phyloP scores from a whole-genome alignment of 1,139 yeast genomes.

The Chernovozyma aurita region DNA sequence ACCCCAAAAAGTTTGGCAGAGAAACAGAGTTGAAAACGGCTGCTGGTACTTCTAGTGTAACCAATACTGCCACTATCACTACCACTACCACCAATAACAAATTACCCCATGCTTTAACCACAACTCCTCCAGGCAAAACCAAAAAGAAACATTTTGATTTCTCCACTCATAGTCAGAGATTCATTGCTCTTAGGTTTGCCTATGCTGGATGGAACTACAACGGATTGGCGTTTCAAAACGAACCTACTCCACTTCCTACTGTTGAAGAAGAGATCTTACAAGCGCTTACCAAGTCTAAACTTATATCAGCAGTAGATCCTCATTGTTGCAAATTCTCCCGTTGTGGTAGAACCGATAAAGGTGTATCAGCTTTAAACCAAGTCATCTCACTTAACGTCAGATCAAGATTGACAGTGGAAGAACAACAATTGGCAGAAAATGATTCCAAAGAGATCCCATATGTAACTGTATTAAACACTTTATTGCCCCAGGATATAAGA shows the following conservation, averaged over 20 bases:
- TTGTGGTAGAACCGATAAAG: constrained; percentile 95
- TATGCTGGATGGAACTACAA: constrained; percentile 92
- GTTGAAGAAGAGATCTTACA: constrained; percentile 74
- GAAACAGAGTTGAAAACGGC: no score
- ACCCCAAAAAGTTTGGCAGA: background rate
- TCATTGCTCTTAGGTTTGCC: constrained; percentile 76
- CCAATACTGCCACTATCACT: background rate
- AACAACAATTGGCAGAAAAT: constrained; percentile 51
- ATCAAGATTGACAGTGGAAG: constrained; percentile 53
- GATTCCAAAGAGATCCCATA: constrained; percentile 76
- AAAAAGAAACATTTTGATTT: constrained; percentile 60
- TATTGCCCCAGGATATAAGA: constrained; percentile 76
- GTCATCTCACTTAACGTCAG: constrained; percentile 79
- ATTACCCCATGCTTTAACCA: background rate
- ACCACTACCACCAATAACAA: background rate
- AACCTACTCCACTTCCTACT: constrained; percentile 76
- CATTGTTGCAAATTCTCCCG: constrained; percentile 70
- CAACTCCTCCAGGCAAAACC: constrained; percentile 9
- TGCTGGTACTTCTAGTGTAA: background rate
- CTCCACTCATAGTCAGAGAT: constrained; percentile 59
- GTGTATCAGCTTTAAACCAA: constrained; percentile 96
- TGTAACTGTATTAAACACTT: constrained; percentile 65
- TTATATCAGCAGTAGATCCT: constrained; percentile 61
- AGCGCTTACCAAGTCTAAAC: constrained; percentile 63
- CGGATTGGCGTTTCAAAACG: constrained; percentile 80